phyloP scores from a whole-genome alignment of 345 rosid genomes.

The Bruguiera gymnorhiza region DNA sequence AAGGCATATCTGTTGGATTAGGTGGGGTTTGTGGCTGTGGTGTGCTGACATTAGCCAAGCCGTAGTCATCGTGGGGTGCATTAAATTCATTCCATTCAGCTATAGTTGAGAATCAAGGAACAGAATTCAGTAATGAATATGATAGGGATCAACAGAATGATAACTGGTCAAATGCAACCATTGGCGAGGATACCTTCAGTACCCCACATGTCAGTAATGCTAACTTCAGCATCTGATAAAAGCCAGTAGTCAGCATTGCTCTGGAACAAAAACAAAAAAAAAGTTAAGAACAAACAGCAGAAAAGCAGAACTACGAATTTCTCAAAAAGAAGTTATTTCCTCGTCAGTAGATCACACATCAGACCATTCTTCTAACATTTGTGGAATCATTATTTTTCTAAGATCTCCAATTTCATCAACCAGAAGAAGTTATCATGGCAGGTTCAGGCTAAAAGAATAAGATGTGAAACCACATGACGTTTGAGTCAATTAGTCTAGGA shows the following conservation, averaged over 20 bases:
- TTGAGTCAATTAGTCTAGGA: neutral
- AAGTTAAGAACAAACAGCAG: no score
- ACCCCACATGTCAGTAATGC: conserved; percentile 92
- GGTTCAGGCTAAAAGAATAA: neutral
- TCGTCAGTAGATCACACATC: no score
- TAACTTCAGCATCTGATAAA: conserved; percentile 81
- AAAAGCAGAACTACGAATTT: no score
- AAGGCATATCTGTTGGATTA: conserved; percentile 39
- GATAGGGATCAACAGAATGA: conserved; percentile 1
- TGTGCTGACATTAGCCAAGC: conserved; percentile 35
- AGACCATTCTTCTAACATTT: no score
- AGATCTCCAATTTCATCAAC: neutral
- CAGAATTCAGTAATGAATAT: neutral
- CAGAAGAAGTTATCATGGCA: neutral
- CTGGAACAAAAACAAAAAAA: conserved; percentile 32
- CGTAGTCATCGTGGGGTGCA: conserved; percentile 39
- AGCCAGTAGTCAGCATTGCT: conserved; percentile 94
- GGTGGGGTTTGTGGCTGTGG: conserved; percentile 62
- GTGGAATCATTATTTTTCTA: no score
- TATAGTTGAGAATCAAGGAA: conserved; percentile 34
- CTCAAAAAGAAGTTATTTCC: no score
- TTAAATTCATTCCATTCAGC: conserved; percentile 59
- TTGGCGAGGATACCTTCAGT: conserved; percentile 71
- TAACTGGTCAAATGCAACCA: neutral
- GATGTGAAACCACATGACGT: neutral